Base-by-base conservation (phyloP, 768 basidiomycete species). In the Kwoniella dendrophila region DNA sequence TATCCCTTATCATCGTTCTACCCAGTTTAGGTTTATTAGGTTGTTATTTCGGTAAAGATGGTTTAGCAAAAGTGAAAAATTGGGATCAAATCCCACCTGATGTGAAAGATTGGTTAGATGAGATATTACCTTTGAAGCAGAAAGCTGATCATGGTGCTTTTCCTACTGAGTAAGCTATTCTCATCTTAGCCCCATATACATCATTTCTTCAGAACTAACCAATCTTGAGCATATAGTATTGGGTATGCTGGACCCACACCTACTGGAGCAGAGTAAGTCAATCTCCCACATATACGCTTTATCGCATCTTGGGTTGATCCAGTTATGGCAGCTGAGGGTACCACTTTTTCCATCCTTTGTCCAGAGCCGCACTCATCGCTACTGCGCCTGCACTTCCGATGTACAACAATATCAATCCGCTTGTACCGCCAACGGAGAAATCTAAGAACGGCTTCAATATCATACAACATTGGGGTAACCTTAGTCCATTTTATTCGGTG, bases 221-320 rank as follows among this genome's bases (percentile, higher is more conserved):
- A 18, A 27, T 27, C 12, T 48, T 29, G 22, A 24, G 5, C 30
- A 14, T 4, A 24, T 43, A 78, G 77, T 60, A 67, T 78, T 24
- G 77, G 77, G 16, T 78, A 72, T 62, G 72, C 73, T 40, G 77
- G 77, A 27, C 77, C 77, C 11, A 78, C 75, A 18, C 70, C 72
- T 0, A 78, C 77, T 22, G 77, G 77, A 12, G 49, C 38, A 33
- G 77, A 78, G 75, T 74, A 56, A 69, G 75, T 66, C 3, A n/a
- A 10, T n/a, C 24, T 30, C 18, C n/a, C 34, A 30, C 30, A 26
- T n/a, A 20, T 11, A 53, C 33, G 36, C 36, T 14, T 43, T 20
- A 43, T 43, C 41, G n/a, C n/a, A n/a, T 8, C 5, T 16, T n/a
- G 12, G 27, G n/a, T 33, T 43, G 18, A 11, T 20, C 34, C 16